Evolutionary conservation across 345 rosid species (phyloP).

Genomic region (Zanthoxylum bungeanum): DNA sequence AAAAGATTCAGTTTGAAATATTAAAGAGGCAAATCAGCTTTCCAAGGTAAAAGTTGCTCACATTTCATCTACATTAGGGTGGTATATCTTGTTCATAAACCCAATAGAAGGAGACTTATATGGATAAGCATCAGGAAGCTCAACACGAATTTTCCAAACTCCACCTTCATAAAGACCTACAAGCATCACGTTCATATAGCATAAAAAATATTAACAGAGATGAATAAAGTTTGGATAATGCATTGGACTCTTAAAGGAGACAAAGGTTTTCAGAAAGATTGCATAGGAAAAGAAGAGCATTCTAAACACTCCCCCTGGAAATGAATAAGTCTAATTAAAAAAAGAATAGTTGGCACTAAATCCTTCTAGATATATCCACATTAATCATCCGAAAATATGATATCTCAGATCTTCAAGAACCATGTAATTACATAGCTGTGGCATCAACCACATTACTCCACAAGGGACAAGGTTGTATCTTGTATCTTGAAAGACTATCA

Average conservation of each 20-base stretch:
- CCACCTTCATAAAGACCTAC: conserved; percentile 73
- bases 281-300: conserved; percentile 2
- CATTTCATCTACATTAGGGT: conserved; percentile 78
- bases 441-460: background rate
- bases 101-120: conserved; percentile 75
- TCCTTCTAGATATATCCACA: background rate
- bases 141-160: conserved; percentile 67
- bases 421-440: background rate
- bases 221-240: background rate
- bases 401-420: background rate
- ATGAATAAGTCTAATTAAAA: background rate
- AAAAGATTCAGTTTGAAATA: background rate
- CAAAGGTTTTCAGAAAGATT: background rate
- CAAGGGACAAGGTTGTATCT: background rate
- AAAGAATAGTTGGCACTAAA: background rate
- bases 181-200: conserved; percentile 16
- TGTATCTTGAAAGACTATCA: background rate
- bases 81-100: conserved; percentile 70
- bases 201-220: conserved; percentile 2
- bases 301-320: background rate
- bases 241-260: background rate
- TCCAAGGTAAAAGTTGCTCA: conserved; percentile 33
- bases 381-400: background rate
- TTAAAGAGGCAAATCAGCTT: background rate
- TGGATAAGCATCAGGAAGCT: conserved; percentile 80